Percentiles rank a stretch among this genome's conserved stretches.
Evolutionary conservation across 192 early-diverging fungal genomes (phyloP).

Genomic region (Thoreauomyces humboldtii): DNA sequence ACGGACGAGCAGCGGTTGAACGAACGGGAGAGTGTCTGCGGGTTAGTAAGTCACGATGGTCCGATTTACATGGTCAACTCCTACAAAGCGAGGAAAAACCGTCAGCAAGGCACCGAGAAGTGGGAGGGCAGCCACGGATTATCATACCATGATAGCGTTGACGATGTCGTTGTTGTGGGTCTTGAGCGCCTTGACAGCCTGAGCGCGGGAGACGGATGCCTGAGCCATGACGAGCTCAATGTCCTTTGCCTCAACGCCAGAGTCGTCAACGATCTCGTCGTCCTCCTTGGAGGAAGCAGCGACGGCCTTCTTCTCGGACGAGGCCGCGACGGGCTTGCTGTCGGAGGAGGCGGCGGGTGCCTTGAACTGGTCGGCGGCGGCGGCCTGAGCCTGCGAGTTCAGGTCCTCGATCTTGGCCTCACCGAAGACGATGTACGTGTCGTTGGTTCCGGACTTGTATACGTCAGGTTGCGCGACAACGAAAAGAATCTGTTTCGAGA

Average conservation of each 20-base stretch:
- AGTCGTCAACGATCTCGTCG: conserved; percentile 71
- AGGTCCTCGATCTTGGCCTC: conserved; percentile 88
- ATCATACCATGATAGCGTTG: conserved; percentile 89
- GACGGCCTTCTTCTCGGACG: conserved; percentile 45
- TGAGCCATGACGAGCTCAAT: conserved; percentile 93
- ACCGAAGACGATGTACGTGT: conserved; percentile 96
- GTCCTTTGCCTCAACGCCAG: conserved; percentile 83
- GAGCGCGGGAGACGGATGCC: conserved; percentile 79
- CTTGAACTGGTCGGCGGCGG: conserved; percentile 60
- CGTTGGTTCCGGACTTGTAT: conserved; percentile 82
- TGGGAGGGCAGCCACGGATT: neutral
- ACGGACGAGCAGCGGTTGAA: too few species aligned
- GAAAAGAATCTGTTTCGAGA: conserved; percentile 69
- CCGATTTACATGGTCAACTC: conserved; percentile 39
- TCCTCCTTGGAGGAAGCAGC: conserved; percentile 66
- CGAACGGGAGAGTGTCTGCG: too few species aligned
- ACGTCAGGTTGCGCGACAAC: conserved; percentile 90
- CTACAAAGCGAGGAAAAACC: neutral
- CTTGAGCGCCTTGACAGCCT: conserved; percentile 89
- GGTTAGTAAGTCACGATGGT: neutral
- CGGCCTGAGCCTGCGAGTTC: conserved; percentile 67
- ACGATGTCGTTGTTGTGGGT: conserved; percentile 85
- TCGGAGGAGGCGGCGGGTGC: too few species aligned
- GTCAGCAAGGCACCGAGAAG: neutral
- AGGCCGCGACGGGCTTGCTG: conserved; percentile 31